Conservation (phyloP, 257 asterid species). For the Lithospermum erythrorhizon region DNA sequence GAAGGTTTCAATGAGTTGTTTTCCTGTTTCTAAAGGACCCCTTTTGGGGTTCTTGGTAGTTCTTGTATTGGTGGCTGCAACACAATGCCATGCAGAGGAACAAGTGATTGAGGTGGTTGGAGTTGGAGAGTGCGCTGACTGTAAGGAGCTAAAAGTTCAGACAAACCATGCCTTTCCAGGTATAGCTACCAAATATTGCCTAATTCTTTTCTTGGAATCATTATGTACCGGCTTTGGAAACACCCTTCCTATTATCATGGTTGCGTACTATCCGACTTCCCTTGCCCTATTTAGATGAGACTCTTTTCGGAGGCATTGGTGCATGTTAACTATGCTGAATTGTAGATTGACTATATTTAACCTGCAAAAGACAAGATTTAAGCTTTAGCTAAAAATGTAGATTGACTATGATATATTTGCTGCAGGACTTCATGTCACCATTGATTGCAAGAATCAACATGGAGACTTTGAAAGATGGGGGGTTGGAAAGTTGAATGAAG, state of each 20-base stretch:
- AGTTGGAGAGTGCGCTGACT: conserved; percentile 39
- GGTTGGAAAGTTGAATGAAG: conserved; percentile 35
- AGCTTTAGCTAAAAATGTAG: too few species aligned
- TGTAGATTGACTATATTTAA: too few species aligned
- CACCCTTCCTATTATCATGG: too few species aligned
- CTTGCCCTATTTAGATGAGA: too few species aligned
- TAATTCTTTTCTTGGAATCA: too few species aligned
- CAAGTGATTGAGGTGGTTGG: conserved; percentile 29
- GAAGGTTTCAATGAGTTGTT: conserved; percentile 16
- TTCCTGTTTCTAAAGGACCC: conserved; percentile 14
- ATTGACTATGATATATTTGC: too few species aligned
- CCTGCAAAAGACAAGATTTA: too few species aligned
- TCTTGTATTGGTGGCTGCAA: conserved; percentile 8
- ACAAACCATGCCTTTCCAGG: conserved; percentile 42
- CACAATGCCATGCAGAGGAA: conserved; percentile 14
- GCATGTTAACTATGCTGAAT: too few species aligned
- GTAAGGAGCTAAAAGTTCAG: too few species aligned
- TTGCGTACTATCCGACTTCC: too few species aligned
- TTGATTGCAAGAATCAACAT: conserved; percentile 58
- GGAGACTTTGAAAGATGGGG: conserved; percentile 50
- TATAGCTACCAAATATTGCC: neutral
- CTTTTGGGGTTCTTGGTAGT: conserved; percentile 19
- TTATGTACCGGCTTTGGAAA: too few species aligned
- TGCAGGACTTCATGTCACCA: conserved; percentile 63
- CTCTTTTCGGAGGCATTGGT: too few species aligned